Base-by-base conservation (phyloP, 805 yeast species). In the Suhomyces kilbournensis region DNA sequence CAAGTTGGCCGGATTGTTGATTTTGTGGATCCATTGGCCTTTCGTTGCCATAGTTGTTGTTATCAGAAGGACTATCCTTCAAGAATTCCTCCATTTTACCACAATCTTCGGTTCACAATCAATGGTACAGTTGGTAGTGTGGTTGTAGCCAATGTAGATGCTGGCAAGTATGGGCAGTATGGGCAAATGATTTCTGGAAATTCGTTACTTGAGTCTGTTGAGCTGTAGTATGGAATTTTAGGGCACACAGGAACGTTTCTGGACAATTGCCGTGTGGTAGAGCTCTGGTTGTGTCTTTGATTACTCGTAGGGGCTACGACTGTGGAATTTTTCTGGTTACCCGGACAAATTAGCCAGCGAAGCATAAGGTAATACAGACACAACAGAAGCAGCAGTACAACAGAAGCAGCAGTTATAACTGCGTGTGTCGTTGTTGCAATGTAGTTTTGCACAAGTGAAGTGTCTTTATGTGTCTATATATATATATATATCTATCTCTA, bases 21-120 rank as follows among this genome's bases (percentile, higher is more conserved):
- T 9, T 19, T 1, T 19, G 19, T 7, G 14, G 23, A 19, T 19
- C 42, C 22, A 19, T 19, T 19, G 42, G 42, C 20, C 23, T 38
- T 9, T 19, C 40, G 20, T 49, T 46, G 30, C 30, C 17, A 4
- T 49, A 45, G 47, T 42, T 48, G 53, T 52, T 53, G 38, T 50
- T 56, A 53, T 66, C 70, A 45, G 65, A 56, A 35, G 72, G 72
- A 57, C 72, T 69, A 48, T 69, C 71, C 45, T 61, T 67, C 50
- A 69, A 61, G 55, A 58, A 68, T 52, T 67, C 68, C 42, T 68
- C 72, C 72, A 68, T 68, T 20, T 7, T 17, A 25, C 28, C 28
- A 25, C 28, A 25, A 25, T n/a, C n/a, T n/a, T n/a, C n/a, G n/a
- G n/a, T n/a, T n/a, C n/a, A n/a, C n/a, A 23, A 23, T 23, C 4